phyloP scores from a whole-genome alignment of 148 eudicot genomes.

The Chenopodium quinoa region DNA sequence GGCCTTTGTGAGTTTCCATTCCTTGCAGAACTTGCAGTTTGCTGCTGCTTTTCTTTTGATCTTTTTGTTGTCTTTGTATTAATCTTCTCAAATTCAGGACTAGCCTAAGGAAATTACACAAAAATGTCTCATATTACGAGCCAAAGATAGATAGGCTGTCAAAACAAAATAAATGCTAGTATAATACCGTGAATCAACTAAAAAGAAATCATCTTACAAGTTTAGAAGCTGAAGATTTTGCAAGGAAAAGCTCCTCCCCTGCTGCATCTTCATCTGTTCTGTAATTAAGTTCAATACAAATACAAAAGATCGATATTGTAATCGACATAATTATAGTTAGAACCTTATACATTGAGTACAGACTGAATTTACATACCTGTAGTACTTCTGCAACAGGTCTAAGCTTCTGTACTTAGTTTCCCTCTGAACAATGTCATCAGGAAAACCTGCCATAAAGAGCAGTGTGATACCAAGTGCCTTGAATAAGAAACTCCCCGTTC shows the following conservation, averaged over 20 bases:
- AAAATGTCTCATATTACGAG: background rate
- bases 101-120: conserved; percentile 4
- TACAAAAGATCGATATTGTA: background rate
- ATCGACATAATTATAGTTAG: background rate
- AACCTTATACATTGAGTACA: background rate
- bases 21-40: background rate
- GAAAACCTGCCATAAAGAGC: conserved; percentile 41
- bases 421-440: conserved; percentile 35
- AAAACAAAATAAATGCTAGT: background rate
- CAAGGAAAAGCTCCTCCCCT: conserved; percentile 26
- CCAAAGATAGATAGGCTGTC: background rate
- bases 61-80: conserved; percentile 20
- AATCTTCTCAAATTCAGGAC: conserved; percentile 13
- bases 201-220: conserved; percentile 19
- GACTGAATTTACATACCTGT: conserved; percentile 16
- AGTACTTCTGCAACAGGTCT: conserved; percentile 32
- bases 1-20: conserved; percentile 1
- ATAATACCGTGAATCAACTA: background rate
- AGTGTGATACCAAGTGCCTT: conserved; percentile 39
- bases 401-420: conserved; percentile 33
- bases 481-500: conserved; percentile 41
- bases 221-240: conserved; percentile 8
- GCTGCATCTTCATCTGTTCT: conserved; percentile 31
- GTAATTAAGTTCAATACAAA: background rate
- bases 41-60: conserved; percentile 28